Base-by-base conservation (phyloP, 1,284 basidiomycete species). In the Apiotrichum mycotoxinovorans region DNA sequence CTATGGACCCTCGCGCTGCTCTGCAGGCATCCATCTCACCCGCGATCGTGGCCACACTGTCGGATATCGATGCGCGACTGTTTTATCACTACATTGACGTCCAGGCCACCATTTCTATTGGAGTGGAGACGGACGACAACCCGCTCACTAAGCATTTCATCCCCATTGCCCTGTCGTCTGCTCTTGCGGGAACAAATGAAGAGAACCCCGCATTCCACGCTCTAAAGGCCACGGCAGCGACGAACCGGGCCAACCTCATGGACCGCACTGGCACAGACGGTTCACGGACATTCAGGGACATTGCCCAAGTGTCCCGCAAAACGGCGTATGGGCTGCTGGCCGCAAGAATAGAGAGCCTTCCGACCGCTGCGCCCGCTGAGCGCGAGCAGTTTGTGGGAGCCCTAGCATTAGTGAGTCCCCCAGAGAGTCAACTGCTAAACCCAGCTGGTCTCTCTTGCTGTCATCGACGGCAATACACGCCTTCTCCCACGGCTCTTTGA, bases 241-340 rank as follows among this genome's bases (percentile, higher is more conserved):
- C 59, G 17, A 52, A 61, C 40, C 52, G 59, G 17, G 59, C 59
- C 11, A 61, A 61, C 30, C 50, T 61, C 15, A 61, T 57, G 59
- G 59, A 61, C 45, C 41, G 58, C 34, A 59, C 58, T 1, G 51
- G 49, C 1, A 51, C 51, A 0, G 52, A 47, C 18, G 56, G 48
- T 10, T 41, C 59, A 12, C 18, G 45, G 1, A 23, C 38, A 14
- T 57, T 57, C 48, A 35, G 59, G 11, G 46, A 43, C 18, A 50
- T 57, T 27, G 55, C 59, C 4, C 55, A 61, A 20, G 27, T n/a
- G 18, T 34, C 43, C 12, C 42, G 59, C 8, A 57, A 54, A 34
- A 30, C 30, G 15, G 59, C 59, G 5, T 61, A 61, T 41, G 33
- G 37, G 5, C 23, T 52, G n/a, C 50, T 61, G 9, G 56, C 44